phyloP scores from a whole-genome alignment of 2,329 filamentous ascomycete species.

The Diplocarpon rosae region DNA sequence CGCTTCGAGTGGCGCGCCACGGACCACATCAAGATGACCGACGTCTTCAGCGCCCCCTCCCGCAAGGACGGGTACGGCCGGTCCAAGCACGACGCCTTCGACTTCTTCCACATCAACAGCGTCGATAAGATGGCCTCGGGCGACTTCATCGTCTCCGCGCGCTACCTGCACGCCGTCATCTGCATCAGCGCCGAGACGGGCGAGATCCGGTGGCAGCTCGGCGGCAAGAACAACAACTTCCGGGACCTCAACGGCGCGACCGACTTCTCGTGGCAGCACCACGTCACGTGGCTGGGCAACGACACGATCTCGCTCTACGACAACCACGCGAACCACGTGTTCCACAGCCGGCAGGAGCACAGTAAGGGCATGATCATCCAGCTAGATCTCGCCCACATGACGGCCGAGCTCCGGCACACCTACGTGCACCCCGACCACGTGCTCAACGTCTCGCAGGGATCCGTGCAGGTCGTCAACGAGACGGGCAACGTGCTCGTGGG shows the following conservation, averaged over 20 bases:
- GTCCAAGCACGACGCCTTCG: slow-evolving; percentile 13
- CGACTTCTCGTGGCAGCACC: slow-evolving; percentile 38
- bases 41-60: slow-evolving; percentile 9
- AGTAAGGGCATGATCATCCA: slow-evolving; percentile 29
- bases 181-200: slow-evolving; percentile 36
- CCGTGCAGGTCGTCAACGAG: slow-evolving; percentile 33
- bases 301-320: slow-evolving; percentile 21
- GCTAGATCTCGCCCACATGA: slow-evolving; percentile 32
- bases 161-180: slow-evolving; percentile 34
- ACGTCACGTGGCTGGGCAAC: slow-evolving; percentile 30
- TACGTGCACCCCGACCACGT: slow-evolving; percentile 31
- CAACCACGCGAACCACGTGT: slow-evolving; percentile 29
- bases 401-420: slow-evolving; percentile 31
- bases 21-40: slow-evolving; percentile 26
- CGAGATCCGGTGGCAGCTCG: slow-evolving; percentile 36
- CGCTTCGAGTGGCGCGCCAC: slow-evolving; percentile 40
- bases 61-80: slow-evolving; percentile 12
- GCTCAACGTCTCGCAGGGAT: slow-evolving; percentile 33
- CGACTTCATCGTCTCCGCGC: slow-evolving; percentile 37
- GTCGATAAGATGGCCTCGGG: slow-evolving; percentile 30
- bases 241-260: slow-evolving; percentile 27
- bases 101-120: slow-evolving; percentile 27
- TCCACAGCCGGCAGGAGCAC: slow-evolving; percentile 20
- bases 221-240: slow-evolving; percentile 35
- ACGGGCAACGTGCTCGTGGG: slow-evolving; percentile 37